These are phyloP conservation scores for Collybia mongolica DNA, from an alignment of 768 basidiomycete genomes.

Conservation along the genomic window DNA sequence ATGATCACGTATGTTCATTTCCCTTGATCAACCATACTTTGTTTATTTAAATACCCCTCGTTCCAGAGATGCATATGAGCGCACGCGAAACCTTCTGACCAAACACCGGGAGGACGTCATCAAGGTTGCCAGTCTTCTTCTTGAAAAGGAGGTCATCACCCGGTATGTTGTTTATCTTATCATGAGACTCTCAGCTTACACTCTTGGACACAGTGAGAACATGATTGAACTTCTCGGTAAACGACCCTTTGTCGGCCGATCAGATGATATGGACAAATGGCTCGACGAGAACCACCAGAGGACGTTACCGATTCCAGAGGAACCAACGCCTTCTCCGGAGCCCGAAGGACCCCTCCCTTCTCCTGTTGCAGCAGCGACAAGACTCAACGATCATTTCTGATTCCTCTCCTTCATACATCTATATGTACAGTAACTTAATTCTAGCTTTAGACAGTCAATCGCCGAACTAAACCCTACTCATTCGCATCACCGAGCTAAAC, in stretches of 20 bases:
- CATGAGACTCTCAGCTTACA: background rate
- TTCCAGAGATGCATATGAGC: conserved; percentile 68
- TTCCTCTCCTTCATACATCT: conserved; percentile 7
- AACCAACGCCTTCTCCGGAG: conserved; percentile 28
- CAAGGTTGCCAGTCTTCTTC: conserved; percentile 84
- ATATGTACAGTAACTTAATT: conserved; percentile 31
- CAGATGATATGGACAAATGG: conserved; percentile 97
- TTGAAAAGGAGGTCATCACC: conserved; percentile 96
- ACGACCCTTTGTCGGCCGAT: conserved; percentile 72
- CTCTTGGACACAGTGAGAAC: conserved; percentile 59
- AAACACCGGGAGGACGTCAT: conserved; percentile 86
- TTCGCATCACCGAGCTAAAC: no score
- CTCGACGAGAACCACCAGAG: conserved; percentile 79
- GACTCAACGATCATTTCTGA: conserved; percentile 26
- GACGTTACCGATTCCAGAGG: conserved; percentile 17
- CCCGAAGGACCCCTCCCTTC: conserved; percentile 45
- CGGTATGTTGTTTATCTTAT: conserved; percentile 48
- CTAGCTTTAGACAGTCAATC: conserved; percentile 12
- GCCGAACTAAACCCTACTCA: background rate
- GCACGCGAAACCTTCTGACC: conserved; percentile 80
- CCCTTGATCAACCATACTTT: background rate
- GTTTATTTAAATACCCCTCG: conserved; percentile 4
- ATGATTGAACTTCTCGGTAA: conserved; percentile 84
- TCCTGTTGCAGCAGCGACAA: conserved; percentile 45
- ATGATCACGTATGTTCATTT: conserved; percentile 72